These are phyloP conservation scores for Xylaria polymorpha DNA, from an alignment of 2,329 filamentous ascomycete species.

Conservation along the genomic window DNA sequence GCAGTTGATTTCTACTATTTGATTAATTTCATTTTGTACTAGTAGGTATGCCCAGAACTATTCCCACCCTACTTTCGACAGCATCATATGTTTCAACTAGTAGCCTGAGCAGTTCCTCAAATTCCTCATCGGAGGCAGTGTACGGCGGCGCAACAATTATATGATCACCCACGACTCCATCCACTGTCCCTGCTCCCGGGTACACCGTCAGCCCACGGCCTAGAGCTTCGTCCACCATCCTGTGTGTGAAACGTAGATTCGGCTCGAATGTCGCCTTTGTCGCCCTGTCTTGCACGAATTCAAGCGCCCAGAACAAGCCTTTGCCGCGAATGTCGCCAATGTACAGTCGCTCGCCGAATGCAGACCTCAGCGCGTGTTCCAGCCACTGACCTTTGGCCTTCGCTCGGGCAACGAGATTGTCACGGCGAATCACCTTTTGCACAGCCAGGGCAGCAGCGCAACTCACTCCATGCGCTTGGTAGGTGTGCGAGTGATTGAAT, in stretches of 20 bases:
- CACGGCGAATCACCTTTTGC: constrained; percentile 53
- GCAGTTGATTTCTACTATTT: too few relatives aligned
- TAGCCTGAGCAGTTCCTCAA: too few relatives aligned
- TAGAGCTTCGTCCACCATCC: background rate
- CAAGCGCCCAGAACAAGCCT: constrained; percentile 59
- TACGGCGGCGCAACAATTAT: constrained; percentile 45
- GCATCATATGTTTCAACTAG: too few relatives aligned
- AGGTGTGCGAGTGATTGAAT: constrained; percentile 72
- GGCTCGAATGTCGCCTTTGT: constrained; percentile 50
- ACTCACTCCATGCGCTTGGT: constrained; percentile 55
- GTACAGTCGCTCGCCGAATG: constrained; percentile 51
- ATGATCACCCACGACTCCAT: constrained; percentile 41
- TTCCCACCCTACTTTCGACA: too few relatives aligned
- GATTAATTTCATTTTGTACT: too few relatives aligned
- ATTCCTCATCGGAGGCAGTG: constrained; percentile 36
- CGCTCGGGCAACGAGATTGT: constrained; percentile 53
- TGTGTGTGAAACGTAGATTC: too few relatives aligned
- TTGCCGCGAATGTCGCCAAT: constrained; percentile 57
- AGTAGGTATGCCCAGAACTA: too few relatives aligned
- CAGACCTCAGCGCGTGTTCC: constrained; percentile 45
- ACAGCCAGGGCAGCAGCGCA: constrained; percentile 57
- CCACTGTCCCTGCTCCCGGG: constrained; percentile 38
- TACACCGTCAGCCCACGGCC: constrained; percentile 28
- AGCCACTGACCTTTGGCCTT: constrained; percentile 50
- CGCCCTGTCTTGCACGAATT: constrained; percentile 55